Percentiles rank a stretch among this genome's conserved stretches.
phyloP scores from a whole-genome alignment of 2,329 filamentous ascomycete species.

The Chaetomiaceae sp. region DNA sequence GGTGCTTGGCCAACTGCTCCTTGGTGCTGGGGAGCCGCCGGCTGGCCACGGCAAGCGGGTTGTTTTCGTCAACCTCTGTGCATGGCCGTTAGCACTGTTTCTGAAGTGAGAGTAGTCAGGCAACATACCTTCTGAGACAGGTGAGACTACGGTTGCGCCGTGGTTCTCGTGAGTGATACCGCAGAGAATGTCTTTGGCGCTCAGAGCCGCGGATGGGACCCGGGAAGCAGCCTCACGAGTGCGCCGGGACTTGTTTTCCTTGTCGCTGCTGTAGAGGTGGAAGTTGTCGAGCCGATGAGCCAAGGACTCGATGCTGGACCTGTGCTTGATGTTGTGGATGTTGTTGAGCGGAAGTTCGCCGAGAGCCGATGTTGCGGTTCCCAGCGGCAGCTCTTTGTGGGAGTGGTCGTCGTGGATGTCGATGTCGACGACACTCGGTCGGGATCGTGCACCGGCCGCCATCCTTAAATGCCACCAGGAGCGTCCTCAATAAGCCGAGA shows the following conservation, averaged over 20 bases:
- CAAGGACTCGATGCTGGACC: conserved; percentile 31
- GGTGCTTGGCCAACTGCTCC: conserved; percentile 39
- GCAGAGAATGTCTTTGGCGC: background rate
- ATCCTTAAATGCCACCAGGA: conserved; percentile 18
- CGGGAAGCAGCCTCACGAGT: background rate
- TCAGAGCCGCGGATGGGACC: background rate
- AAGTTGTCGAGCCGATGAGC: conserved; percentile 33
- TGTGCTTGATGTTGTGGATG: conserved; percentile 28
- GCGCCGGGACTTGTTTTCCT: conserved; percentile 20
- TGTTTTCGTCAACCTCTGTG: conserved; percentile 14
- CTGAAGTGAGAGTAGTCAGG: background rate
- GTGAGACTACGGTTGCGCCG: background rate
- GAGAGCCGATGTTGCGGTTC: conserved; percentile 19
- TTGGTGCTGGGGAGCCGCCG: conserved; percentile 25
- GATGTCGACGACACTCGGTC: conserved; percentile 15
- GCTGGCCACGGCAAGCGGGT: conserved; percentile 28
- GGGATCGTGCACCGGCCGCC: conserved; percentile 18
- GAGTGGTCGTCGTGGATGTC: conserved; percentile 23
- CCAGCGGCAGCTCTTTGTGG: background rate
- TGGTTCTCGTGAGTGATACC: background rate
- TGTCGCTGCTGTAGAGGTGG: conserved; percentile 27
- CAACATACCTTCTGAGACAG: conserved; percentile 10
- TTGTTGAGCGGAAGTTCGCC: conserved; percentile 30
- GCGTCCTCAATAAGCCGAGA: conserved; percentile 23
- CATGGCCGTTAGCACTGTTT: background rate